These are phyloP conservation scores for Pisolithus orientalis DNA, from an alignment of 768 basidiomycete genomes.

Conservation along the genomic window DNA sequence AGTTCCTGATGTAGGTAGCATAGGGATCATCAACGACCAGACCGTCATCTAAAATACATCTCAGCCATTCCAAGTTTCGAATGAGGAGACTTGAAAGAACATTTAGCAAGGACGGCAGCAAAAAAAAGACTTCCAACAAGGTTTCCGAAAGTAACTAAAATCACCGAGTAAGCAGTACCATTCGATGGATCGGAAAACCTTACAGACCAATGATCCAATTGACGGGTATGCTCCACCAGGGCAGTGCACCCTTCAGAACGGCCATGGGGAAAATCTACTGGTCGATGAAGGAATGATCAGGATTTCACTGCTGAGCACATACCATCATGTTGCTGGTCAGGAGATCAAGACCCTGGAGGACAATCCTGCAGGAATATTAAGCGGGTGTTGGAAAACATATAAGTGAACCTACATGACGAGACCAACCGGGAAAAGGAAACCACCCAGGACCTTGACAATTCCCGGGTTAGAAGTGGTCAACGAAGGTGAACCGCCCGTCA, in stretches of 20 bases:
- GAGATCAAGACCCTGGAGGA: conserved; percentile 63
- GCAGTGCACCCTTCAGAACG: conserved; percentile 49
- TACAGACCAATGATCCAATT: conserved; percentile 63
- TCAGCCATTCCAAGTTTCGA: neutral
- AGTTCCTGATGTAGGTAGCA: conserved; percentile 41
- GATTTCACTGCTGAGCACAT: neutral
- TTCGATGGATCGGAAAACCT: neutral
- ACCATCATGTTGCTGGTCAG: conserved; percentile 79
- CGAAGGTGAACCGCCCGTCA: conserved; percentile 52
- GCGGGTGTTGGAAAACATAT: neutral
- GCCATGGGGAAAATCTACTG: conserved; percentile 68
- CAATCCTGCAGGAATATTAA: conserved; percentile 44
- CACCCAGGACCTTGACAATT: conserved; percentile 57
- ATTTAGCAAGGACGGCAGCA: conserved; percentile 56
- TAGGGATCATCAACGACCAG: conserved; percentile 57
- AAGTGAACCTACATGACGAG: conserved; percentile 53
- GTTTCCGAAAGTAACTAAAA: conserved; percentile 63
- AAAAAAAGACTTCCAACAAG: conserved; percentile 67
- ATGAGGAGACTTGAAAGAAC: conserved; percentile 31
- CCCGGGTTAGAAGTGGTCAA: conserved; percentile 54
- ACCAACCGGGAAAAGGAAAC: conserved; percentile 70
- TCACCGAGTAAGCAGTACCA: conserved; percentile 4
- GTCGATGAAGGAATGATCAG: neutral
- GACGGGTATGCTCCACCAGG: conserved; percentile 62
- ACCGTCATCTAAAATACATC: conserved; percentile 42